Conservation (phyloP, 768 basidiomycete species). For the Boletus edulis region DNA sequence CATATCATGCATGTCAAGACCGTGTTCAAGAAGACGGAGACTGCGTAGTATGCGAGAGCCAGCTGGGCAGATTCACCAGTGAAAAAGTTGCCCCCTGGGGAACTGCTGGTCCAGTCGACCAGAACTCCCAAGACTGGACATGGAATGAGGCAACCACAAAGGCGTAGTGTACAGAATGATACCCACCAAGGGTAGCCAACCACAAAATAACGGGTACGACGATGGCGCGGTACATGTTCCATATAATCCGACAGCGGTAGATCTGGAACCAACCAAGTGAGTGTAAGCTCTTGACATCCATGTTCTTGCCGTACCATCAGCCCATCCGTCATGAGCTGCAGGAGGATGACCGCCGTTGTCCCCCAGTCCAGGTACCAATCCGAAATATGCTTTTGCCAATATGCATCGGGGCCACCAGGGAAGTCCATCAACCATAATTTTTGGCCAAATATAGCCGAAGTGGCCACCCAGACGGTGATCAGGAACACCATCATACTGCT, state of each 20-base stretch:
- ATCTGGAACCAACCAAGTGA: constrained; percentile 30
- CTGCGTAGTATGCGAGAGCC: constrained; percentile 16
- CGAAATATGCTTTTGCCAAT: constrained; percentile 24
- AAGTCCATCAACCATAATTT: constrained; percentile 36
- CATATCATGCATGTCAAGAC: constrained; percentile 23
- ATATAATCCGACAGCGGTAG: constrained; percentile 38
- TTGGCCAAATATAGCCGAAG: constrained; percentile 23
- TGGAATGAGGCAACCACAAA: background rate
- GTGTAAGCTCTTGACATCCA: background rate
- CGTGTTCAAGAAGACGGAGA: constrained; percentile 17
- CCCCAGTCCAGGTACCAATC: constrained; percentile 30
- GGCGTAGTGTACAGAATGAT: background rate
- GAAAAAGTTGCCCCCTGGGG: constrained; percentile 18
- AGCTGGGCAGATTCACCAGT: constrained; percentile 7
- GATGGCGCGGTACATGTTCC: constrained; percentile 17
- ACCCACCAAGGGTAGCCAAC: constrained; percentile 20
- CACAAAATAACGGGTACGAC: constrained; percentile 19
- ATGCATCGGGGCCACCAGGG: constrained; percentile 35
- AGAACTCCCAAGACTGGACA: constrained; percentile 12
- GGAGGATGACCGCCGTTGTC: constrained; percentile 20
- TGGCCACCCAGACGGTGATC: constrained; percentile 29
- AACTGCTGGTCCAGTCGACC: constrained; percentile 3
- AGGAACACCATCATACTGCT: constrained; percentile 26
- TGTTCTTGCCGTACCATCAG: constrained; percentile 12
- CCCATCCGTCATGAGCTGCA: constrained; percentile 37